Percentiles rank a stretch among this genome's conserved stretches.
Conservation (phyloP, 805 yeast genomes). For the Saccharomycopsis malanga region DNA sequence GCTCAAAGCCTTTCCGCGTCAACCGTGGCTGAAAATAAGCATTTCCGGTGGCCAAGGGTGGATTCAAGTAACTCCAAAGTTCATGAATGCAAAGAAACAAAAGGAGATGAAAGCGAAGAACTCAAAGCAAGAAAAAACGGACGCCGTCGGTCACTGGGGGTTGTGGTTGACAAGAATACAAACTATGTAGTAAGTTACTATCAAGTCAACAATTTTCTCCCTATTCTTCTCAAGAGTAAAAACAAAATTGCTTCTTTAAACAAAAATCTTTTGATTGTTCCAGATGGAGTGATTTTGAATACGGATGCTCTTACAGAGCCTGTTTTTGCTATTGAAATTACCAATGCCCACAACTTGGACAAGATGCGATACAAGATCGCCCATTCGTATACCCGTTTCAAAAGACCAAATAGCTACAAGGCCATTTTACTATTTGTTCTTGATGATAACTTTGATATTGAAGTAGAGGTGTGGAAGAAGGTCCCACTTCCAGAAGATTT, state of each 20-base stretch:
- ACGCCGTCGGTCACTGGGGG: background rate
- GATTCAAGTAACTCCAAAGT: background rate
- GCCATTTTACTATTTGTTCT: conserved; percentile 16
- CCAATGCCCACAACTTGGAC: conserved; percentile 5
- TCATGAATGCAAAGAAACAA: background rate
- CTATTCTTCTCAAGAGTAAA: conserved; percentile 15
- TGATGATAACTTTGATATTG: conserved; percentile 12
- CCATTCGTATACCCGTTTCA: conserved; percentile 17
- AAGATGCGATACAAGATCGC: conserved; percentile 16
- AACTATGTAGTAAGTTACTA: conserved; percentile 15
- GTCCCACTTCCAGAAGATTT: conserved; percentile 13
- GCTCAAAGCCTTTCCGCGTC: background rate
- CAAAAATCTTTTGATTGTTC: conserved; percentile 15
- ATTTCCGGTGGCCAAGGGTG: background rate
- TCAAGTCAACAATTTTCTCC: conserved; percentile 15
- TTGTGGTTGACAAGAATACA: background rate
- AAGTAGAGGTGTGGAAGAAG: conserved; percentile 20
- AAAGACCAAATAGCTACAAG: conserved; percentile 15
- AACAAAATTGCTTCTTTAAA: conserved; percentile 15
- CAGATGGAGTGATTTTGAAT: conserved; percentile 20
- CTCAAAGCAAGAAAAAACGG: background rate
- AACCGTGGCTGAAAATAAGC: background rate
- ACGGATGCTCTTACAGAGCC: conserved; percentile 14
- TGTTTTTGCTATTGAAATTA: conserved; percentile 16
- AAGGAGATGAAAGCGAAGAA: background rate